Percentiles rank a stretch among this genome's conserved stretches.
These are phyloP conservation scores for Crucihimalaya himalaica DNA, from an alignment of 345 rosid species.

Conservation along the genomic window DNA sequence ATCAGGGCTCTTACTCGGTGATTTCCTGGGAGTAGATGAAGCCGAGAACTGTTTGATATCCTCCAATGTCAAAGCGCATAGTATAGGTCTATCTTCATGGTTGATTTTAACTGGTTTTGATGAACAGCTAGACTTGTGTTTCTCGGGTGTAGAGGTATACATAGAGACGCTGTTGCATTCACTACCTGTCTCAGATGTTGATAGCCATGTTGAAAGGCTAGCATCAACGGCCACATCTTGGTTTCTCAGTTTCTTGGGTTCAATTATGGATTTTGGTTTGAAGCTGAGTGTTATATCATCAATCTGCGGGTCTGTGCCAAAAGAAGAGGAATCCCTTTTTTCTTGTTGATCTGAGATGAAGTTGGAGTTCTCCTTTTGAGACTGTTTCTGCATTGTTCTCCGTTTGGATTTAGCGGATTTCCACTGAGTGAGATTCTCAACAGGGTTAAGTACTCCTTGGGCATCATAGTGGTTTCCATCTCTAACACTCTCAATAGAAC, in stretches of 20 bases:
- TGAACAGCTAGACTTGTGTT: slow-evolving; percentile 43
- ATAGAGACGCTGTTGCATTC: slow-evolving; percentile 41
- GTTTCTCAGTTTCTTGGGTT: slow-evolving; percentile 45
- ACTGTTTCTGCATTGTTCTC: slow-evolving; percentile 42
- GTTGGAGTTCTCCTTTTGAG: slow-evolving; percentile 68
- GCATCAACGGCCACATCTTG: slow-evolving; percentile 69
- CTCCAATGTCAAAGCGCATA: slow-evolving; percentile 84
- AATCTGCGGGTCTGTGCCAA: slow-evolving; percentile 40
- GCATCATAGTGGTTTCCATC: slow-evolving; percentile 54
- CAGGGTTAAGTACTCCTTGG: slow-evolving; percentile 77
- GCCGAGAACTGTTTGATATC: slow-evolving; percentile 80
- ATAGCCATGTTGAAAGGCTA: slow-evolving; percentile 94
- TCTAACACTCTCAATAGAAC: slow-evolving; percentile 42
- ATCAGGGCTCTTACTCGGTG: slow-evolving; percentile 80
- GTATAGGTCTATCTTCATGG: slow-evolving; percentile 80
- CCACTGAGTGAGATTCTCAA: slow-evolving; percentile 96
- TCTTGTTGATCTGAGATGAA: slow-evolving; percentile 43
- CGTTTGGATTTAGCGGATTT: slow-evolving; percentile 68
- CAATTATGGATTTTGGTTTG: slow-evolving; percentile 40
- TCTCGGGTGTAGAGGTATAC: slow-evolving; percentile 43
- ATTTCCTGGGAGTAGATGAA: slow-evolving; percentile 69
- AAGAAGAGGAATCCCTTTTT: slow-evolving; percentile 35
- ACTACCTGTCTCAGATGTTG: slow-evolving; percentile 54
- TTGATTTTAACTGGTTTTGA: slow-evolving; percentile 54
- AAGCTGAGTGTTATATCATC: slow-evolving; percentile 47